Percentiles rank a stretch among this genome's conserved stretches.
Evolutionary conservation across 2,329 filamentous ascomycete species (phyloP).

Genomic region (Fusarium albosuccineum): DNA sequence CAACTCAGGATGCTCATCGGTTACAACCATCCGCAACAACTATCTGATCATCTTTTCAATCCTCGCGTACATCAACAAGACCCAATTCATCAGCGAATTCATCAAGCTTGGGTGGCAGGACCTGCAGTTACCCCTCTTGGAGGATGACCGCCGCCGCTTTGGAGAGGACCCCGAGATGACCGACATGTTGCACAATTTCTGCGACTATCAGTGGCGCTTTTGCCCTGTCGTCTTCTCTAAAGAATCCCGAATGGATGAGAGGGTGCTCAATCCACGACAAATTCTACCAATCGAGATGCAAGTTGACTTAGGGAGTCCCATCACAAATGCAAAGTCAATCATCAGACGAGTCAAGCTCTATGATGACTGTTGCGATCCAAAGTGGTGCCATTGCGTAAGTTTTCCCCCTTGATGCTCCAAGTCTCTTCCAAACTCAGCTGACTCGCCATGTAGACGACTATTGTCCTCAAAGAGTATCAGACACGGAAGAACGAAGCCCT

Average conservation of each 20-base stretch:
- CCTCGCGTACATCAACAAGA: conserved; percentile 12
- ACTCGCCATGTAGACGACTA: background rate
- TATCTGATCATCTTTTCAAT: conserved; percentile 36
- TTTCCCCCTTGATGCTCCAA: too few species aligned
- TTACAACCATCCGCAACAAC: conserved; percentile 3
- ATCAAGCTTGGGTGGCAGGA: conserved; percentile 4
- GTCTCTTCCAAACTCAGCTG: background rate
- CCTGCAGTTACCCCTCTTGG: conserved; percentile 12
- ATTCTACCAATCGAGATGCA: conserved; percentile 24
- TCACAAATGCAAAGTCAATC: background rate
- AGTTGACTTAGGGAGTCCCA: background rate
- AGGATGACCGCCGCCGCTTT: background rate
- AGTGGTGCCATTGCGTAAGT: conserved; percentile 10
- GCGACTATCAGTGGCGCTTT: conserved; percentile 25
- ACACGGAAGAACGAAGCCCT: conserved; percentile 5
- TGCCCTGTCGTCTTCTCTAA: conserved; percentile 17
- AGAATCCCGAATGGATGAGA: background rate
- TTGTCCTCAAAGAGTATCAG: conserved; percentile 30
- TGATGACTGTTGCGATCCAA: conserved; percentile 8
- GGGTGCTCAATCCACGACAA: background rate
- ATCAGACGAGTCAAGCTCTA: conserved; percentile 15
- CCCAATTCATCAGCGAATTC: conserved; percentile 13
- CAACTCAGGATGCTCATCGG: background rate
- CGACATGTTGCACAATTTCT: conserved; percentile 1
- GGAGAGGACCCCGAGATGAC: background rate